phyloP scores from a whole-genome alignment of 2,329 filamentous ascomycete genomes.

The Monosporascus sp. region DNA sequence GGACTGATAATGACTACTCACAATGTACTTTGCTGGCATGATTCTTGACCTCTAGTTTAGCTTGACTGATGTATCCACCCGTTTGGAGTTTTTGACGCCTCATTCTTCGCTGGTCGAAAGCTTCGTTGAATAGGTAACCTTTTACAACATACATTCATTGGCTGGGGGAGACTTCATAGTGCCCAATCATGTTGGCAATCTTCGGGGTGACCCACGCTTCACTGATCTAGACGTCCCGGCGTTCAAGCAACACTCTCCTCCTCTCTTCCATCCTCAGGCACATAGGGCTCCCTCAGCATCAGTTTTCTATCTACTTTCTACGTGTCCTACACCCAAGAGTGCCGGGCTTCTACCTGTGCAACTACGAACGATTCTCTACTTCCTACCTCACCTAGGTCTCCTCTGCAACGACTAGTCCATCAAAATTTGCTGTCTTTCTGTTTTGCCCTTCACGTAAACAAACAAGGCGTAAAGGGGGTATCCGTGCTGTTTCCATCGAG shows the following conservation, averaged over 20 bases:
- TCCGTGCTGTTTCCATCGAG: no score
- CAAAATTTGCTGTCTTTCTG: no score
- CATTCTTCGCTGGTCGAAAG: constrained; percentile 17
- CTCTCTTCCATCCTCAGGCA: constrained; percentile 26
- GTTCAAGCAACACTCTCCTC: constrained; percentile 18
- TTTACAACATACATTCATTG: constrained; percentile 33
- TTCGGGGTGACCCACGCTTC: constrained; percentile 36
- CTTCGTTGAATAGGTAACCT: constrained; percentile 11
- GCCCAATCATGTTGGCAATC: constrained; percentile 41
- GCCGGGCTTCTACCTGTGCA: background rate
- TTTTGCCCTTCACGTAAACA: no score
- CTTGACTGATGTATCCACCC: constrained; percentile 33
- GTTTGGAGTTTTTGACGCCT: constrained; percentile 18
- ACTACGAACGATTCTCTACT: background rate
- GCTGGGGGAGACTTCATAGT: constrained; percentile 27
- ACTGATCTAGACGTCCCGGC: constrained; percentile 28
- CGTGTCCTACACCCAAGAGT: constrained; percentile 9
- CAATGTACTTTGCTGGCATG: constrained; percentile 29
- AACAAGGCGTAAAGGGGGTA: no score
- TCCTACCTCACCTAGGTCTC: no score
- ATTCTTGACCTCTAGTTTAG: constrained; percentile 29
- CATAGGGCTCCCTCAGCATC: constrained; percentile 17
- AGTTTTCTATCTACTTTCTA: constrained; percentile 12
- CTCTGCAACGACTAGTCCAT: constrained; percentile 12
- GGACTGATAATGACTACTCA: constrained; percentile 29